Percentiles rank a stretch among this genome's conserved stretches.
phyloP scores from a whole-genome alignment of 2,329 filamentous ascomycete species.

The Pseudocercospora crystallina region DNA sequence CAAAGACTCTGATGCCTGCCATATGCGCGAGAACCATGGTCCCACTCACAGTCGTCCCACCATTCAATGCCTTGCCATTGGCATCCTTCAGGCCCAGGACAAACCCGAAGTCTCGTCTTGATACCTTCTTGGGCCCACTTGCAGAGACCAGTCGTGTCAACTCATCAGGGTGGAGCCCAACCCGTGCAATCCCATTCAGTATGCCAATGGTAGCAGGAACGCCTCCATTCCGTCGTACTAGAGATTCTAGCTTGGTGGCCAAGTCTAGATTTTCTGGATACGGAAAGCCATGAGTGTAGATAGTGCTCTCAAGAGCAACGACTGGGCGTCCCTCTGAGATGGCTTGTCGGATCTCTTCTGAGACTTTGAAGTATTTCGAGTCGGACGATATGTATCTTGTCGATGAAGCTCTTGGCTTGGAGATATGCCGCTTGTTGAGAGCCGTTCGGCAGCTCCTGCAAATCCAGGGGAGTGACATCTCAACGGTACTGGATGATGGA shows the following conservation, averaged over 20 bases:
- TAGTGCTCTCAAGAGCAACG: constrained; percentile 91
- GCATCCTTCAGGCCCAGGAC: constrained; percentile 72
- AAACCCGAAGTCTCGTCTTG: constrained; percentile 80
- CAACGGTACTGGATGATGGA: neutral
- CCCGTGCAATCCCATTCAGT: constrained; percentile 75
- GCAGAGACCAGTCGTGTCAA: constrained; percentile 66
- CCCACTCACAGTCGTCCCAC: constrained; percentile 88
- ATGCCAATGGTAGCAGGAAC: constrained; percentile 91
- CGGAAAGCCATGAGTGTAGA: constrained; percentile 87
- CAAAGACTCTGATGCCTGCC: constrained; percentile 89
- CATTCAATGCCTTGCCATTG: constrained; percentile 68
- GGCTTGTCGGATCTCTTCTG: constrained; percentile 79
- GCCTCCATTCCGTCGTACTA: constrained; percentile 77
- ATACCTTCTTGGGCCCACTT: constrained; percentile 73
- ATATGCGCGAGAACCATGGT: constrained; percentile 87
- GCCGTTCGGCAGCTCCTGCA: constrained; percentile 19
- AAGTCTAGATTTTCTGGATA: constrained; percentile 73
- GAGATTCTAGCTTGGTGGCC: constrained; percentile 74
- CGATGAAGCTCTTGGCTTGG: neutral
- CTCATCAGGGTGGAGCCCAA: constrained; percentile 73
- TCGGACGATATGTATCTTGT: constrained; percentile 13
- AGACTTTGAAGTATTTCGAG: constrained; percentile 60
- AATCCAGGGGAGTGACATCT: constrained; percentile 16
- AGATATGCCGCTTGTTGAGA: neutral
- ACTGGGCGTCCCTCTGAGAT: constrained; percentile 73